phyloP scores from a whole-genome alignment of 106 monocot genomes.

The Acorus calamus region DNA sequence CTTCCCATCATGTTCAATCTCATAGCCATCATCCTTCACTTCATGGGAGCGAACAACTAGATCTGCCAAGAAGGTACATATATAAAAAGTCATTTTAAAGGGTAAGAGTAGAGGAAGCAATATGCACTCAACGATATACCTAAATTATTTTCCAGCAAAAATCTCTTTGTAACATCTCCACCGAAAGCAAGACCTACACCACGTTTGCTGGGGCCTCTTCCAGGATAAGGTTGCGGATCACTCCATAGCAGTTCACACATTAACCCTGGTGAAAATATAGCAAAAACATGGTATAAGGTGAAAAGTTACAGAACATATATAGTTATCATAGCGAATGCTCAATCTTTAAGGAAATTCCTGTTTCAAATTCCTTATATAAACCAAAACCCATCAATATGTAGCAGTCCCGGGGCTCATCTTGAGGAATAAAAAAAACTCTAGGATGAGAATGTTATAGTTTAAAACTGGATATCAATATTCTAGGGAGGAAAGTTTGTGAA shows the following conservation, averaged over 20 bases:
- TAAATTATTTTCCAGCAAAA: conserved; percentile 83
- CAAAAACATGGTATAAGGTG: background rate
- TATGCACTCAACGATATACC: conserved; percentile 24
- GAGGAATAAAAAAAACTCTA: too few species aligned
- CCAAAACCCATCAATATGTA: too few species aligned
- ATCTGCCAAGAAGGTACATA: conserved; percentile 28
- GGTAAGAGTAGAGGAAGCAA: conserved; percentile 1
- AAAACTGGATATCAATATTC: too few species aligned
- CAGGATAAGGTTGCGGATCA: conserved; percentile 92
- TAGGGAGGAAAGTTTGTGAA: too few species aligned
- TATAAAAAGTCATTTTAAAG: background rate
- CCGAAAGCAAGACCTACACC: conserved; percentile 98
- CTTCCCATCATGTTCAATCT: conserved; percentile 92
- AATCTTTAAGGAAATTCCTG: too few species aligned
- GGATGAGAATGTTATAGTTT: too few species aligned
- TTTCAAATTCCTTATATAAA: too few species aligned
- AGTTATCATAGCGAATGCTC: too few species aligned
- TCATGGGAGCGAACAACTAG: conserved; percentile 95
- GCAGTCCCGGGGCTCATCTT: too few species aligned
- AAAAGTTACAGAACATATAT: background rate
- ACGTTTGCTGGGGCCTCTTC: conserved; percentile 94
- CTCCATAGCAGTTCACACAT: conserved; percentile 99
- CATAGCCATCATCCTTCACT: conserved; percentile 98
- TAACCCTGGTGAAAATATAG: conserved; percentile 35
- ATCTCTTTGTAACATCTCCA: conserved; percentile 85